phyloP scores from a whole-genome alignment of 345 rosid species.

The Citrus hindsii region DNA sequence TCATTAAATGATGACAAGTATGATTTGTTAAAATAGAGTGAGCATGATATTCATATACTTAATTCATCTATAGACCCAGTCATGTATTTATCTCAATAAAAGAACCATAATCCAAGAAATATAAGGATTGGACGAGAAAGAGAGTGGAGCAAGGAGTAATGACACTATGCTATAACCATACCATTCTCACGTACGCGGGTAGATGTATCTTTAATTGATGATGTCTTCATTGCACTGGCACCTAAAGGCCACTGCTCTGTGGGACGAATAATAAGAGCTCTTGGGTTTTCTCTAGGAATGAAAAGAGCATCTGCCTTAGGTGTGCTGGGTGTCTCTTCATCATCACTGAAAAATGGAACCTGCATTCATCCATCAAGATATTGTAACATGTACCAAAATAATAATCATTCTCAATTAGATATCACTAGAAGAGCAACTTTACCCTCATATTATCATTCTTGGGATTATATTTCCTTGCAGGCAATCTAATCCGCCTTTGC shows the following conservation, averaged over 20 bases:
- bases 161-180: constrained; percentile 18
- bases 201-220: constrained; percentile 41
- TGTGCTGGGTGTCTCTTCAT: constrained; percentile 71
- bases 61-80: constrained; percentile 15
- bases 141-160: not conserved
- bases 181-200: constrained; percentile 47
- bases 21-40: not conserved
- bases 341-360: constrained; percentile 88
- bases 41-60: constrained; percentile 12
- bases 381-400: not conserved
- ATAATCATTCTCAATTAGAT: not conserved
- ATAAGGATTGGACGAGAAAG: not conserved
- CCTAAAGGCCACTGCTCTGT: constrained; percentile 51
- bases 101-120: not conserved
- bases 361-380: constrained; percentile 31
- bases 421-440: constrained; percentile 17
- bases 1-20: too few relatives aligned
- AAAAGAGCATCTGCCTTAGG: constrained; percentile 90
- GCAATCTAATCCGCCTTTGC: constrained; percentile 66
- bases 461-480: constrained; percentile 77
- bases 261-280: constrained; percentile 74
- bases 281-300: constrained; percentile 91
- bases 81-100: not conserved
- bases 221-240: constrained; percentile 43
- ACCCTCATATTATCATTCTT: constrained; percentile 69